These are phyloP conservation scores for Diaporthe caulivora DNA, from an alignment of 2,329 filamentous ascomycete genomes.

Conservation along the genomic window DNA sequence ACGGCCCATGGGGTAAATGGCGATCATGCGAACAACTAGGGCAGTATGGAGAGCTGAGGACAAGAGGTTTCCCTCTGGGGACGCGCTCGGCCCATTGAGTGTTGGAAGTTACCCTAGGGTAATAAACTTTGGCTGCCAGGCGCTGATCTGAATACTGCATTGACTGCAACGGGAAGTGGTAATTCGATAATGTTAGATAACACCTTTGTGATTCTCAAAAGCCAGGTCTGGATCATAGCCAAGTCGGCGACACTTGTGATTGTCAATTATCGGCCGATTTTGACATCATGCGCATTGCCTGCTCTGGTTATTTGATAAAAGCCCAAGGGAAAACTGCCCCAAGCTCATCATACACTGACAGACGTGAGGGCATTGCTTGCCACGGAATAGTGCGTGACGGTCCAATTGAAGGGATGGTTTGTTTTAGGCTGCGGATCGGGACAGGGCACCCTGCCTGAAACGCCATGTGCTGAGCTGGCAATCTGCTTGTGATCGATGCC, in stretches of 20 bases:
- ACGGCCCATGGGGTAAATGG: constrained; percentile 1
- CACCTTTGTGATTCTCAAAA: background rate
- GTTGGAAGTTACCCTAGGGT: background rate
- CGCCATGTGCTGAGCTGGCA: constrained; percentile 11
- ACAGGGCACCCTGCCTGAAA: constrained; percentile 22
- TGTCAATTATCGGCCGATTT: constrained; percentile 15
- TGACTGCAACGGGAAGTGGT: constrained; percentile 12
- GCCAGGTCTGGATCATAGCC: constrained; percentile 24
- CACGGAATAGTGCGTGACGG: background rate
- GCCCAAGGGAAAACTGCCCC: background rate
- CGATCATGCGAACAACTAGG: constrained; percentile 13
- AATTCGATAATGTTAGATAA: constrained; percentile 21
- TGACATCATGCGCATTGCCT: constrained; percentile 13
- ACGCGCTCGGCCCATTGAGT: constrained; percentile 1
- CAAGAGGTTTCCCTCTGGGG: background rate
- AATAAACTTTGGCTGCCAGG: background rate
- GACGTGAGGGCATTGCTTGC: constrained; percentile 25
- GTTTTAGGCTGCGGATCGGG: constrained; percentile 16
- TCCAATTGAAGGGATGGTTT: constrained; percentile 5
- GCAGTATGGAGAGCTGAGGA: constrained; percentile 8
- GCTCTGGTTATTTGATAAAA: background rate
- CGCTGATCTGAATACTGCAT: constrained; percentile 10
- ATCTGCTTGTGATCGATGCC: constrained; percentile 17
- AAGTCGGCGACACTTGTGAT: constrained; percentile 23
- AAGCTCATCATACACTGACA: background rate